Percentiles rank a stretch among this genome's conserved stretches.
These are phyloP conservation scores for Malus domestica DNA, from an alignment of 306 rosid species.

Conservation along the genomic window DNA sequence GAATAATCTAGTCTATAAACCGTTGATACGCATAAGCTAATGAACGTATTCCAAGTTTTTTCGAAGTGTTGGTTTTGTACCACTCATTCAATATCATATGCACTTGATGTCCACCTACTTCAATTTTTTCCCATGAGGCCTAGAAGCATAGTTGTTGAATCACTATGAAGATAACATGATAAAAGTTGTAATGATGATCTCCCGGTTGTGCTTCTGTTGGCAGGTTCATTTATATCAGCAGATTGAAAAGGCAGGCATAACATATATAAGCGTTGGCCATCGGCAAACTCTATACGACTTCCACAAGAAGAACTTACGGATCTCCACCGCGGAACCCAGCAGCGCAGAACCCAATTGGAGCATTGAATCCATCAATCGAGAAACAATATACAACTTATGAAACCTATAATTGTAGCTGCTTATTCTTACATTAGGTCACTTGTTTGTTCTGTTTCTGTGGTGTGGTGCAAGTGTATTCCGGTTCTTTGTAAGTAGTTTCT, in stretches of 20 bases:
- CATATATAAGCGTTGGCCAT: slow-evolving; percentile 82
- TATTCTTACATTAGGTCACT: neutral
- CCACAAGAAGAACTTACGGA: slow-evolving; percentile 50
- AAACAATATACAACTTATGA: slow-evolving; percentile 18
- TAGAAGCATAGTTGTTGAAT: too few relatives aligned
- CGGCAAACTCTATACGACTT: slow-evolving; percentile 48
- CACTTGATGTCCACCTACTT: too few relatives aligned
- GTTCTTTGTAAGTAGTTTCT: neutral
- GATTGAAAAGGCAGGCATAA: slow-evolving; percentile 66
- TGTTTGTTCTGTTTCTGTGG: neutral
- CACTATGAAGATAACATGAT: neutral
- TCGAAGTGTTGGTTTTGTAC: neutral
- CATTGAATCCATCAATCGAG: slow-evolving; percentile 34
- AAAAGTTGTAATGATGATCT: neutral
- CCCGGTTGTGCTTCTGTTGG: slow-evolving; percentile 19
- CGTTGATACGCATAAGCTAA: too few relatives aligned
- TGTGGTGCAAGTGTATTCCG: neutral
- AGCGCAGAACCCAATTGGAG: slow-evolving; percentile 47
- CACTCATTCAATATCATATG: neutral
- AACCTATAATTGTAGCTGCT: slow-evolving; percentile 3
- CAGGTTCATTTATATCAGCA: slow-evolving; percentile 69
- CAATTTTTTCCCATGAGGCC: too few relatives aligned
- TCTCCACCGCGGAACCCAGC: slow-evolving; percentile 39
- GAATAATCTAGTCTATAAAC: neutral
- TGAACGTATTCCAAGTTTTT: too few relatives aligned